Conservation (phyloP, 768 basidiomycete genomes). For the Leccinellum albellum region DNA sequence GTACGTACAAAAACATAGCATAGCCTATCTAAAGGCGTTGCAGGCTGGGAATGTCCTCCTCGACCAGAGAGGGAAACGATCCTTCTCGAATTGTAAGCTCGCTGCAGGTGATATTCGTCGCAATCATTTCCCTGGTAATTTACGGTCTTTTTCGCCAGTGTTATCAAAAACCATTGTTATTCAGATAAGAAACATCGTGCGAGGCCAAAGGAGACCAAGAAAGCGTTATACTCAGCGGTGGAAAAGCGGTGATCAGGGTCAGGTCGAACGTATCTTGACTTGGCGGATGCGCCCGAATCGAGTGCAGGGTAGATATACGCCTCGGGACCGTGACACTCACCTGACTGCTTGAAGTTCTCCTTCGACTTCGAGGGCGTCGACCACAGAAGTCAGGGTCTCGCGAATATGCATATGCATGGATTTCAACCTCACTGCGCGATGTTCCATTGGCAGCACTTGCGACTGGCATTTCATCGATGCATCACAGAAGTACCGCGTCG, state of each 20-base stretch:
- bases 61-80: slow-evolving; percentile 27
- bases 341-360: slow-evolving; percentile 32
- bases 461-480: slow-evolving; percentile 26
- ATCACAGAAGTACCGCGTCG: slow-evolving; percentile 24
- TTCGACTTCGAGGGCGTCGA: too few relatives aligned
- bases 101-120: slow-evolving; percentile 43
- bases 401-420: slow-evolving; percentile 32
- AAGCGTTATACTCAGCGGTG: slow-evolving; percentile 40
- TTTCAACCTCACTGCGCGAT: slow-evolving; percentile 21
- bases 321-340: slow-evolving; percentile 25
- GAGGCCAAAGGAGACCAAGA: neutral
- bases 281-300: slow-evolving; percentile 13
- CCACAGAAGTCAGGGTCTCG: too few relatives aligned
- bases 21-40: slow-evolving; percentile 47
- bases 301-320: neutral
- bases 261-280: slow-evolving; percentile 49
- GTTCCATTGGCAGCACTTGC: neutral
- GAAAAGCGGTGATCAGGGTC: slow-evolving; percentile 62
- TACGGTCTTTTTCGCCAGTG: slow-evolving; percentile 22
- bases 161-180: neutral
- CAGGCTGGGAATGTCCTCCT: slow-evolving; percentile 36
- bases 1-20: slow-evolving; percentile 43
- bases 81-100: slow-evolving; percentile 8
- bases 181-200: neutral
- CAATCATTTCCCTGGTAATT: slow-evolving; percentile 40